These are phyloP conservation scores for Funneliformis geosporum DNA, from an alignment of 192 early-diverging fungal genomes.

Conservation along the genomic window DNA sequence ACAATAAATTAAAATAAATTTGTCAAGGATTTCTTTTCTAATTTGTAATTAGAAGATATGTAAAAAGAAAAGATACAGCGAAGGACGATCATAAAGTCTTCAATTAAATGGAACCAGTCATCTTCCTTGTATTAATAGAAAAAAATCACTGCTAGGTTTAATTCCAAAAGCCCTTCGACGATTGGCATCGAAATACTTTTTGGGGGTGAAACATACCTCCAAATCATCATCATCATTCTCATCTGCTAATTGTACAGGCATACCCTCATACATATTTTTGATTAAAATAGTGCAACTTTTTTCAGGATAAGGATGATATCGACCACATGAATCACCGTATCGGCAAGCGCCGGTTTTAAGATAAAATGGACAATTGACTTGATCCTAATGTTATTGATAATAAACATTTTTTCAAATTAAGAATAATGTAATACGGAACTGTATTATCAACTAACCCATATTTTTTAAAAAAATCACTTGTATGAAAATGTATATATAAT, in stretches of 20 bases:
- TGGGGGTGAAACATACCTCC: conserved; percentile 30
- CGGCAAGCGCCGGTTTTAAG: conserved; percentile 47
- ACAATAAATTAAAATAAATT: neutral
- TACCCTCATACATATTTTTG: conserved; percentile 47
- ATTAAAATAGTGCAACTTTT: conserved; percentile 37
- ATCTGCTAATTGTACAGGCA: conserved; percentile 32
- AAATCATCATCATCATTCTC: conserved; percentile 36
- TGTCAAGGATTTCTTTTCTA: conserved; percentile 15
- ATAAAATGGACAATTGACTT: conserved; percentile 43
- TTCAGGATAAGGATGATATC: conserved; percentile 34
- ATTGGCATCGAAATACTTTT: neutral
- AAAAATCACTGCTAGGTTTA: neutral
- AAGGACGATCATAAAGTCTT: neutral
- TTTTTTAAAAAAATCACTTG: neutral
- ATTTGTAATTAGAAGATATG: neutral
- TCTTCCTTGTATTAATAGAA: neutral
- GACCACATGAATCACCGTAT: conserved; percentile 38
- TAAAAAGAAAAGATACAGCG: neutral
- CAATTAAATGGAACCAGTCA: neutral
- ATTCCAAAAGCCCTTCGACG: neutral
- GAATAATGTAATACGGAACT: neutral
- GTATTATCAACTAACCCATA: neutral
- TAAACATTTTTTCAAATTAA: neutral
- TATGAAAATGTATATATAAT: neutral
- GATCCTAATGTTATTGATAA: conserved; percentile 18